A percentile compares a stretch with the other conserved stretches of the same genome.
phyloP scores from a whole-genome alignment of 805 yeast species.

The Nakazawaea ambrosiae region DNA sequence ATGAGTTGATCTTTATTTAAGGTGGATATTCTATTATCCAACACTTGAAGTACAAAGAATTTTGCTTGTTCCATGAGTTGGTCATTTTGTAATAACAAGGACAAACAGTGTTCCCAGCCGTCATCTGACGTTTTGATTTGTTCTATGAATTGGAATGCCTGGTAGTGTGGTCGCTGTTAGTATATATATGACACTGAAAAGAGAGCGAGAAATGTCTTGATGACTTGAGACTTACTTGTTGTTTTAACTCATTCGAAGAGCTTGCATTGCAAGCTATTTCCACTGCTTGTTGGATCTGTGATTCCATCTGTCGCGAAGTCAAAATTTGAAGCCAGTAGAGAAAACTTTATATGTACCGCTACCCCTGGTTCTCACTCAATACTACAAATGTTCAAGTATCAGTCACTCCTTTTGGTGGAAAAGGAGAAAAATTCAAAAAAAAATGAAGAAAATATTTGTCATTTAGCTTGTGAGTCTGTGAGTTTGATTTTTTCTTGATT shows the following conservation, averaged over 20 bases:
- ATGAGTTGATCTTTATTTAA: constrained; percentile 39
- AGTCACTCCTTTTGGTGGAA: no score
- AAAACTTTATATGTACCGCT: no score
- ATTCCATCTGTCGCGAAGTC: constrained; percentile 28
- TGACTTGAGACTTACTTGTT: constrained; percentile 38
- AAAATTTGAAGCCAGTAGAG: no score
- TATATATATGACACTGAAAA: no score
- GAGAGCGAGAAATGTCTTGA: no score
- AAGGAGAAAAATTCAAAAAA: no score
- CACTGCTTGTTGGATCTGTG: constrained; percentile 83
- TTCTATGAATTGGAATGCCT: constrained; percentile 45
- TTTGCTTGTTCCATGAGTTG: constrained; percentile 45
- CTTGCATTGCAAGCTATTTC: constrained; percentile 71
- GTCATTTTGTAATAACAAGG: constrained; percentile 29
- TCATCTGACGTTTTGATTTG: constrained; percentile 46
- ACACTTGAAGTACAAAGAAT: constrained; percentile 65
- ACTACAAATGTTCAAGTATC: no score
- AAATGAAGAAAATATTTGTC: no score
- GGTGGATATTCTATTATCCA: constrained; percentile 46
- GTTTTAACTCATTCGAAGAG: constrained; percentile 53
- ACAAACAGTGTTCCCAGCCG: constrained; percentile 50
- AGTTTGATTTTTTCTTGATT: no score
- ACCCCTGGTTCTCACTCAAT: no score
- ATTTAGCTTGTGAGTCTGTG: no score
- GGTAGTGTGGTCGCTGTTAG: constrained; percentile 13